A percentile compares a stretch with the other conserved stretches of the same genome.
Conservation (phyloP, 768 basidiomycete species). For the Wakefieldia striispora region DNA sequence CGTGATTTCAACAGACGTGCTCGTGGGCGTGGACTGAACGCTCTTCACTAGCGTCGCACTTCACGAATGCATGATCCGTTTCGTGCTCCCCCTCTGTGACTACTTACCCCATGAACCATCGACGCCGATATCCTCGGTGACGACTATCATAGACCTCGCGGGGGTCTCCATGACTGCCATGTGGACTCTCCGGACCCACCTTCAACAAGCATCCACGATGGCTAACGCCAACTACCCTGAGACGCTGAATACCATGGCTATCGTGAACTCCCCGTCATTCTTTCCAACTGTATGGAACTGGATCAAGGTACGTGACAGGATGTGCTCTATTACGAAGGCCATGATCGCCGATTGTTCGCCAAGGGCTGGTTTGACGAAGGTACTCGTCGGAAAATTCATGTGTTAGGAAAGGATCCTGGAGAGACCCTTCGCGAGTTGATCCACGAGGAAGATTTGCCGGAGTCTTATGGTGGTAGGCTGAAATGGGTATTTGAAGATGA, state of each 20-base stretch:
- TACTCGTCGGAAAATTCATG: conserved; percentile 73
- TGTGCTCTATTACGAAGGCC: no score
- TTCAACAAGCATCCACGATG: conserved; percentile 72
- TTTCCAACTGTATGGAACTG: conserved; percentile 84
- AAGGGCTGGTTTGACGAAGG: conserved; percentile 80
- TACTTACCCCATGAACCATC: conserved; percentile 51
- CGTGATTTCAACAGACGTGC: conserved; percentile 20
- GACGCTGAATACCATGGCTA: conserved; percentile 60
- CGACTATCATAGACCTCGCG: conserved; percentile 72
- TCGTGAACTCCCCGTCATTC: conserved; percentile 81
- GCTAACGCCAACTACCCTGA: conserved; percentile 84
- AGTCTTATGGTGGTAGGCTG: conserved; percentile 70
- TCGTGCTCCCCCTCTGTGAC: conserved; percentile 62
- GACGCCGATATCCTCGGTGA: conserved; percentile 58
- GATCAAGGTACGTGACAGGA: conserved; percentile 56
- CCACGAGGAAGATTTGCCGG: conserved; percentile 52
- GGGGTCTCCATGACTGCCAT: conserved; percentile 58
- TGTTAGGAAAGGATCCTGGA: conserved; percentile 63
- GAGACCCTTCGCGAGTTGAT: conserved; percentile 51
- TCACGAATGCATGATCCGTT: conserved; percentile 65
- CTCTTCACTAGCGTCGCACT: conserved; percentile 49
- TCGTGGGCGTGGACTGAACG: background rate
- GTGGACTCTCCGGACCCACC: conserved; percentile 68
- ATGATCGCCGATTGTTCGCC: background rate
- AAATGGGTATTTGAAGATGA: conserved; percentile 69